A percentile compares a stretch with the other conserved stretches of the same genome.
Conservation (phyloP, 2,329 filamentous ascomycete genomes). For the Colletotrichum sp. region DNA sequence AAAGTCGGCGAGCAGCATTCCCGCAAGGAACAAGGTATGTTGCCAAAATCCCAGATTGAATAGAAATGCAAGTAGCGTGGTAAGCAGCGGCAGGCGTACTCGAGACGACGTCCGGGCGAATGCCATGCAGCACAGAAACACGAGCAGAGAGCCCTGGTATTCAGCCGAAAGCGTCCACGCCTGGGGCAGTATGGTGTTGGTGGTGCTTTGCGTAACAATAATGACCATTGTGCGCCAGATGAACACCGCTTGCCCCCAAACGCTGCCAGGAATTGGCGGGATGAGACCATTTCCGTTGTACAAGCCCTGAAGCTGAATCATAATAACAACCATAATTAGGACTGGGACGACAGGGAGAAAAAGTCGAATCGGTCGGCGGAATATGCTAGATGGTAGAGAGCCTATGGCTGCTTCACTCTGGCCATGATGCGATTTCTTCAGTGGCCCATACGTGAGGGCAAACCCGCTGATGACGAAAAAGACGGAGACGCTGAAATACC, state of each 20-base stretch:
- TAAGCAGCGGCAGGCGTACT: slow-evolving; percentile 47
- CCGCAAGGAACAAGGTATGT: slow-evolving; percentile 3
- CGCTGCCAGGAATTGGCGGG: slow-evolving; percentile 24
- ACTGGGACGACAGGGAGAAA: slow-evolving; percentile 14
- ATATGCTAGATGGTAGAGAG: slow-evolving; percentile 15
- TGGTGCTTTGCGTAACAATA: slow-evolving; percentile 53
- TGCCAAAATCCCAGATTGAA: slow-evolving; percentile 22
- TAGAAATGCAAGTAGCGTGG: slow-evolving; percentile 44
- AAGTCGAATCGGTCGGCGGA: slow-evolving; percentile 22
- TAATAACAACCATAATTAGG: not conserved
- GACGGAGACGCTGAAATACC: slow-evolving; percentile 33
- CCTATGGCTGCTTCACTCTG: slow-evolving; percentile 6
- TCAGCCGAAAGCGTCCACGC: slow-evolving; percentile 69
- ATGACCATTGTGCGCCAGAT: slow-evolving; percentile 57
- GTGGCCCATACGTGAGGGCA: slow-evolving; percentile 34
- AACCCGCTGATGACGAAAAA: slow-evolving; percentile 44
- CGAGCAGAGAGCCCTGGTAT: slow-evolving; percentile 60
- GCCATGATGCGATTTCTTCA: slow-evolving; percentile 26
- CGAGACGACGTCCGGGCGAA: slow-evolving; percentile 49
- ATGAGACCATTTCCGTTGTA: not conserved
- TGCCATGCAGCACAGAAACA: slow-evolving; percentile 58
- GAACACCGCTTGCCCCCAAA: slow-evolving; percentile 46
- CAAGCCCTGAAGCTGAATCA: not conserved
- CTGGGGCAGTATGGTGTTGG: slow-evolving; percentile 57
- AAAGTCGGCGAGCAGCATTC: slow-evolving; percentile 5